phyloP scores from a whole-genome alignment of 148 eudicot genomes.

The Spergularia marina region DNA sequence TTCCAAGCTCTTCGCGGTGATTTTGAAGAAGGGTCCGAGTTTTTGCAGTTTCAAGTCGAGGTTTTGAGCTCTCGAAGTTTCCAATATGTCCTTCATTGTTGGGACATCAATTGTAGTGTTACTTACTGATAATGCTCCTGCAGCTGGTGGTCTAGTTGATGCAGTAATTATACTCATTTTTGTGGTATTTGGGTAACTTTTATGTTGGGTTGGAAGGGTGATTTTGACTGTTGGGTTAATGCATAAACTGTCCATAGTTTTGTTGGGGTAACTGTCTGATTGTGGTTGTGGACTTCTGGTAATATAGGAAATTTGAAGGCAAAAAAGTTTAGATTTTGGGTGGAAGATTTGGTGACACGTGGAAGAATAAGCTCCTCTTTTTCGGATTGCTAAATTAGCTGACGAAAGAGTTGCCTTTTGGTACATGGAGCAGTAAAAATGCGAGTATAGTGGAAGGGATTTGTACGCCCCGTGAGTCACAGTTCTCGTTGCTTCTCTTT shows the following conservation, averaged over 20 bases:
- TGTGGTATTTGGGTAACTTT: not conserved
- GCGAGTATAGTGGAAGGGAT: no score
- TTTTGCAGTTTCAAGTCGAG: slow-evolving; percentile 62
- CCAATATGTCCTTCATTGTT: slow-evolving; percentile 27
- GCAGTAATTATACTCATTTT: slow-evolving; percentile 15
- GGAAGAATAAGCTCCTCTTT: not conserved
- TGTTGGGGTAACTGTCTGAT: not conserved
- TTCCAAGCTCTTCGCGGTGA: slow-evolving; percentile 62
- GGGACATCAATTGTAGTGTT: slow-evolving; percentile 11
- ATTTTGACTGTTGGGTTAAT: not conserved
- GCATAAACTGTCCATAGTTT: not conserved
- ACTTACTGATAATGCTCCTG: not conserved
- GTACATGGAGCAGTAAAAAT: no score
- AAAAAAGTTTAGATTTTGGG: not conserved
- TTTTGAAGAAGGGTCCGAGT: slow-evolving; percentile 81
- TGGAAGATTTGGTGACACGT: slow-evolving; percentile 9
- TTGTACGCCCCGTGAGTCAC: no score
- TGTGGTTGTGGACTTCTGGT: not conserved
- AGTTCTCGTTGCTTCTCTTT: no score
- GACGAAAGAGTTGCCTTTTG: no score
- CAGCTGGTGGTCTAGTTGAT: slow-evolving; percentile 2
- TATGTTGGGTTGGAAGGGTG: not conserved
- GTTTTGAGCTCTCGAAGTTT: slow-evolving; percentile 43
- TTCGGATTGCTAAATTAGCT: no score
- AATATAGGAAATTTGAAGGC: not conserved